Evolutionary conservation across 306 rosid species (phyloP).

Genomic region (Glycine tomentella): DNA sequence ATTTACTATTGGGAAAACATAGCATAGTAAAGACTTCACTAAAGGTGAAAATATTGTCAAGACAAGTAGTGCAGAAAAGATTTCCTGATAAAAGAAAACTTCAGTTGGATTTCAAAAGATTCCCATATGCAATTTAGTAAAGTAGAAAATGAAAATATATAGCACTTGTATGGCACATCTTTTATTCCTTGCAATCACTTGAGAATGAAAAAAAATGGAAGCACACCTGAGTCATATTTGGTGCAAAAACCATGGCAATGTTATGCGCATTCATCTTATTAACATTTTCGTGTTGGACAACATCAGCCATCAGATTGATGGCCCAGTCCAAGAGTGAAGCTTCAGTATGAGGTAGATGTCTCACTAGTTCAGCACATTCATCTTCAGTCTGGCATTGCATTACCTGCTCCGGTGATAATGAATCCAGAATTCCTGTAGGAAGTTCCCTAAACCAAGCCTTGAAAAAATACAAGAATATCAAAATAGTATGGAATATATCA

Average conservation of each 20-base stretch:
- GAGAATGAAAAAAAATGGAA: conserved; percentile 6
- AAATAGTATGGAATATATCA: conserved; percentile 11
- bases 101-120: background rate
- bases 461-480: conserved; percentile 45
- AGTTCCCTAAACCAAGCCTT: conserved; percentile 98
- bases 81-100: background rate
- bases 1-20: background rate
- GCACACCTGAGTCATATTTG: conserved; percentile 93
- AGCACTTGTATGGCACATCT: background rate
- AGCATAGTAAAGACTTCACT: background rate
- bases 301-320: conserved; percentile 93
- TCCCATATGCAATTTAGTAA: conserved; percentile 14
- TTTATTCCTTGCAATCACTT: conserved; percentile 5
- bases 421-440: conserved; percentile 77
- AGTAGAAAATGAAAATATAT: background rate
- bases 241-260: conserved; percentile 95
- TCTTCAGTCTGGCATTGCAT: conserved; percentile 83
- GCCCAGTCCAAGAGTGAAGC: conserved; percentile 89
- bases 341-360: conserved; percentile 75
- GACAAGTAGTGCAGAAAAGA: conserved; percentile 7
- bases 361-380: conserved; percentile 70
- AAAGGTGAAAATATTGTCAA: background rate
- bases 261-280: conserved; percentile 94
- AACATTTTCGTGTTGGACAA: conserved; percentile 74
- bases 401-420: conserved; percentile 75